Evolutionary conservation across 2,329 filamentous ascomycete species (phyloP), one percentile per base, ranked within the genome.

Genomic region (Venturia carpophila): DNA sequence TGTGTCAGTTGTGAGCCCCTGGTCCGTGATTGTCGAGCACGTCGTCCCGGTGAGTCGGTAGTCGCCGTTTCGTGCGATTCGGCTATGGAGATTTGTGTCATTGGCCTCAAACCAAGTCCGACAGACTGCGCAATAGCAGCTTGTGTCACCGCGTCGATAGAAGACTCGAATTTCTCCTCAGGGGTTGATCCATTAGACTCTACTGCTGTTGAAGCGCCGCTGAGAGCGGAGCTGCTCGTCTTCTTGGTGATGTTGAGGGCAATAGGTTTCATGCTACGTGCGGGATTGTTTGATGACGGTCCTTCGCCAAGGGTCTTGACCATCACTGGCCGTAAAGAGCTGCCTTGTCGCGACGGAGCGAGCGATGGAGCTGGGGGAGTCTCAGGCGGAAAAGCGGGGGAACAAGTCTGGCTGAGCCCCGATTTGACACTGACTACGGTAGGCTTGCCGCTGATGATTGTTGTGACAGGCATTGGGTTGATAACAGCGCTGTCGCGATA

Each of bases 401-500:
- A 82, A 39, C 75, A 79, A 41, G 82, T 80, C 63, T 77, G 81
- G 71, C 79, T 85, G 65, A 80, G 82, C 24, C 82, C 83, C 65
- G 77, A 81, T 7, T 91, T 94, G 69, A 99, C 92, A 71, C 91
- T 96, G 73, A 99, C 92, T 73, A 97, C 88, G 43, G 91, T 92
- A 11, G 94, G 91, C 77, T 94, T 95, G 68, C 89, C 90, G 67
- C 92, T 86, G 73, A 93, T 89, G 66, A 91, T 89, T 63, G 92
- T 94, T 72, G 94, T 91, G 0, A 92, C 91, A 0, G 92, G 88
- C 65, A 88, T 79, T 1, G 80, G 89, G 73, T 82, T 92, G 70
- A 96, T 85, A 63, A 96, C 86, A 19, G 91, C 92, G 71, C 95
- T 91, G 78, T 92, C 93, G 69, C 91, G 90, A 73, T 97, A 97